These are phyloP conservation scores for Citrus reticulata DNA, from an alignment of 345 rosid species.

Conservation along the genomic window DNA sequence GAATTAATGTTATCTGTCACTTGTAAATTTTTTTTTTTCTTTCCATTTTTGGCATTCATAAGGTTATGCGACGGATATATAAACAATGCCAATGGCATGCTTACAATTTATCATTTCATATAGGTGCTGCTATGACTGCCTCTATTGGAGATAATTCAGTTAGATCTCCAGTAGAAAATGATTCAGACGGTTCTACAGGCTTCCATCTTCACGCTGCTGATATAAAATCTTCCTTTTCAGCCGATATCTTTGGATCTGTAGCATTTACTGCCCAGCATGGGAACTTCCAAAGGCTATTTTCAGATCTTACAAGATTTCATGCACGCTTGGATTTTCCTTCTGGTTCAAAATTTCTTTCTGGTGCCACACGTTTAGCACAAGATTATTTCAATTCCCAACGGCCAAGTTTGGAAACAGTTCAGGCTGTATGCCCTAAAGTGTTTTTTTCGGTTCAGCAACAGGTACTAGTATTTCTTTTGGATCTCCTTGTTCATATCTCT, in stretches of 20 bases:
- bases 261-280: slow-evolving; percentile 85
- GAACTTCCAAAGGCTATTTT: slow-evolving; percentile 65
- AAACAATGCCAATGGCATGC: not conserved
- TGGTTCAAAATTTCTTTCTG: slow-evolving; percentile 63
- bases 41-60: not conserved
- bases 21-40: not conserved
- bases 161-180: slow-evolving; percentile 32
- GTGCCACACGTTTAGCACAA: slow-evolving; percentile 55
- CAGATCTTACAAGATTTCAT: slow-evolving; percentile 77
- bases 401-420: slow-evolving; percentile 53
- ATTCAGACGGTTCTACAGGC: slow-evolving; percentile 33
- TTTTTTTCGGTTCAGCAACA: slow-evolving; percentile 85
- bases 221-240: slow-evolving; percentile 54
- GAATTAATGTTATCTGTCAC: not conserved
- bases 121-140: slow-evolving; percentile 69
- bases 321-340: slow-evolving; percentile 73
- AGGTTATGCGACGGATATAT: not conserved
- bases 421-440: slow-evolving; percentile 59
- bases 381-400: slow-evolving; percentile 57
- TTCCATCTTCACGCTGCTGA: slow-evolving; percentile 44
- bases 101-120: not conserved
- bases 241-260: slow-evolving; percentile 70
- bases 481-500: not conserved
- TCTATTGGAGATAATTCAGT: slow-evolving; percentile 57
- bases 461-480: slow-evolving; percentile 36